Conservation (phyloP, 768 basidiomycete species). For the Russula brevipes region DNA sequence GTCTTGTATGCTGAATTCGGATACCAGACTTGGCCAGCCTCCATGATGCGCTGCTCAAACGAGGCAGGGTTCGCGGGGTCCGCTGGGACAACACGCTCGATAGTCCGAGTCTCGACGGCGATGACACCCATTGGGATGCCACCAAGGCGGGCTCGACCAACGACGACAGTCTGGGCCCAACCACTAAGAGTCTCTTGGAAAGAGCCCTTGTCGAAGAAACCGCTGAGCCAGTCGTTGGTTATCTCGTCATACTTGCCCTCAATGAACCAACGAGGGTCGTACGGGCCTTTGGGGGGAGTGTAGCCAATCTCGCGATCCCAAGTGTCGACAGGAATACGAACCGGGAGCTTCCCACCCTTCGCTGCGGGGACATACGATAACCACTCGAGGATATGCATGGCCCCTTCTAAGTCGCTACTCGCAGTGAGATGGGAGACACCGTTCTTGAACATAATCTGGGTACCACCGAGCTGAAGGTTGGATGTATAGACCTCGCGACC, state of each 20-base stretch:
- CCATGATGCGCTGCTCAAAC: slow-evolving; percentile 96
- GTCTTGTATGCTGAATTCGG: slow-evolving; percentile 99
- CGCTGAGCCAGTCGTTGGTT: slow-evolving; percentile 68
- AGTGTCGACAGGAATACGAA: slow-evolving; percentile 62
- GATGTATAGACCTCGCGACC: slow-evolving; percentile 99
- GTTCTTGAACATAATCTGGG: slow-evolving; percentile 99
- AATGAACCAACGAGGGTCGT: slow-evolving; percentile 98
- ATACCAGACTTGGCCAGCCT: slow-evolving; percentile 99
- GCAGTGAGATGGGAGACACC: slow-evolving; percentile 97
- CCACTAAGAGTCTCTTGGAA: slow-evolving; percentile 99
- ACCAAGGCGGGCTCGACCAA: slow-evolving; percentile 91
- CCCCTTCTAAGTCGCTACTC: slow-evolving; percentile 91
- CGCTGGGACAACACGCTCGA: slow-evolving; percentile 94
- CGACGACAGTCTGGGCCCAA: slow-evolving; percentile 98
- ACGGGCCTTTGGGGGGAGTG: slow-evolving; percentile 85
- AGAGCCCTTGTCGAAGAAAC: slow-evolving; percentile 95
- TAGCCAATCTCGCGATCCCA: slow-evolving; percentile 96
- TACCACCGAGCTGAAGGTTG: slow-evolving; percentile 96
- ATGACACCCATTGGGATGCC: slow-evolving; percentile 98
- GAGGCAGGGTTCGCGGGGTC: slow-evolving; percentile 97
- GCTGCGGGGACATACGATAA: slow-evolving; percentile 86
- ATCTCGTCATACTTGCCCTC: slow-evolving; percentile 88
- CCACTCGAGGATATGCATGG: slow-evolving; percentile 91
- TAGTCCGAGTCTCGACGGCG: slow-evolving; percentile 94
- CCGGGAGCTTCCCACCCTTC: slow-evolving; percentile 75